These are phyloP conservation scores for Oryza punctata DNA, from an alignment of 176 grass and related monocot species.

Conservation along the genomic window DNA sequence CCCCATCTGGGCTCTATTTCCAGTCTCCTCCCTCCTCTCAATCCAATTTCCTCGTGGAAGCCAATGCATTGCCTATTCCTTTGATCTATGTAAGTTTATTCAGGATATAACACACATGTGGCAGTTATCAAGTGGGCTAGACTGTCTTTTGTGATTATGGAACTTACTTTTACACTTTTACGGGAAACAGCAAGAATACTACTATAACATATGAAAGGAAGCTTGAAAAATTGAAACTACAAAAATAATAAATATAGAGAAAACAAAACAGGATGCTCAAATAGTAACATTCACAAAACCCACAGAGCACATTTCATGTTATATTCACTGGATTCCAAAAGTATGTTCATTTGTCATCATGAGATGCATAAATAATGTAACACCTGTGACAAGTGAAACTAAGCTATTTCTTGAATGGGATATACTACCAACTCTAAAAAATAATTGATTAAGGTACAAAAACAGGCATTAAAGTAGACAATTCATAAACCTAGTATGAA, in stretches of 20 bases:
- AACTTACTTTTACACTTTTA: slow-evolving; percentile 18
- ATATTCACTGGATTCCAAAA: slow-evolving; percentile 4
- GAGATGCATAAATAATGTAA: not conserved
- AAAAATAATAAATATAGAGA: not conserved
- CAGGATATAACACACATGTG: not conserved
- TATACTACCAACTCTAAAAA: not conserved
- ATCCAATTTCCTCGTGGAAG: not conserved
- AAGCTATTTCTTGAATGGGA: not conserved
- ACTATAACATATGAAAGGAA: not conserved
- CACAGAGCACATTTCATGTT: not conserved
- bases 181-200: slow-evolving; percentile 6
- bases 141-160: not conserved
- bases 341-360: not conserved
- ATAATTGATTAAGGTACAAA: slow-evolving; percentile 17
- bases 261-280: slow-evolving; percentile 6
- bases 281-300: slow-evolving; percentile 1
- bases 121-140: not conserved
- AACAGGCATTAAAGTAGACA: slow-evolving; percentile 20
- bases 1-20: not conserved
- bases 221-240: not conserved
- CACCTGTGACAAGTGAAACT: not conserved
- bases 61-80: not conserved
- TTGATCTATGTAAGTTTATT: not conserved
- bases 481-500: not conserved
- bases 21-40: not conserved